Base-by-base conservation (phyloP, 2,329 filamentous ascomycete genomes). In the Cladobotryum mycophilum region DNA sequence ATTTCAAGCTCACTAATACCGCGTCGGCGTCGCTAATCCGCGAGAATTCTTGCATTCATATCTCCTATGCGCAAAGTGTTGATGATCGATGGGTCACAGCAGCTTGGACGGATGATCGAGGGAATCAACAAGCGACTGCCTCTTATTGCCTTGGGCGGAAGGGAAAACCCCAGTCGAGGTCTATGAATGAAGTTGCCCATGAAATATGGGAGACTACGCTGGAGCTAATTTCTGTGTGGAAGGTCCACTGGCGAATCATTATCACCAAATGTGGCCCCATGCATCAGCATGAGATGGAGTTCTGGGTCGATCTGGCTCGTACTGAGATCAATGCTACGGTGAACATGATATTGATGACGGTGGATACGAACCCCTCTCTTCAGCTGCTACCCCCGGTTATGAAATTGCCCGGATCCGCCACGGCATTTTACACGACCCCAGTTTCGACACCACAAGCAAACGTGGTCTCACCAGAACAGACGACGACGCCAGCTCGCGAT, bases 171-270 rank as follows among this genome's bases (percentile, higher is more conserved):
- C 62, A 78, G 3, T 71, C 77, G 7, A 76, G 73, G 13, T 62
- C 71, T 1, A 80, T 89, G 54, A 72, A 72, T 13, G 81, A 87
- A 18, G 73, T 90, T n/a, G 81, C 82, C 1, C 76, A 79, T 44
- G 87, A 91, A 60, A 86, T 93, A 3, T 92, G 88, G 87, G 79
- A 83, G 49, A 86, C 83, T 1, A 92, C 88, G 0, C 71, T 85
- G 30, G 84, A 85, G n/a, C 78, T 92, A 33, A 80, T 90, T 34
- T 80, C 83, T 1, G 73, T 75, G 14, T 81, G 84, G 66, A 85
- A 82, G 59, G 82, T 91, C 0, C 82, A 85, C 51, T 92, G 88
- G 87, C 82, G 88, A 14, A 71, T 93, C 11, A 82, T 89, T 53
- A 78, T 95, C 53, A 82, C 85, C 34, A 87, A 87, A 65, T 82